Evolutionary conservation across 495 filamentous ascomycete species (phyloP), one percentile per base, ranked within the genome.

Genomic region (Rusavskia elegans): DNA sequence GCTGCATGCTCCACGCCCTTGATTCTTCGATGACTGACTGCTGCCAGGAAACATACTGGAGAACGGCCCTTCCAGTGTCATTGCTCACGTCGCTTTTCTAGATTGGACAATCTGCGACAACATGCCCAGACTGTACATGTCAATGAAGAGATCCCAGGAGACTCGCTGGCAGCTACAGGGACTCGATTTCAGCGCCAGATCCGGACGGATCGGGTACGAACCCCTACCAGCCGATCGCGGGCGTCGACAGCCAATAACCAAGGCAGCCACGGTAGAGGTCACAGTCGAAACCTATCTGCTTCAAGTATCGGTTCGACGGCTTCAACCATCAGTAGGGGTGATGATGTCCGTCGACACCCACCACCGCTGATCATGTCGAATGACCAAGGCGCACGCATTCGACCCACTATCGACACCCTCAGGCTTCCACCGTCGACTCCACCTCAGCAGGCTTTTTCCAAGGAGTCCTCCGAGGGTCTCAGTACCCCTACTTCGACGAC

Each of bases 101-200:
- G 92, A 35, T 77, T 98, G 36, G 92, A 98, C 65, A 98, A 98
- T 58, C 72, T 98, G 36, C 81, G 92, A 38, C 92, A 98, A 59
- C 92, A 98, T 69, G 93, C 92, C 16, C 93, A 95, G 61, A 98
- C 93, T 0, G 93, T 98, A 1, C 93, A 98, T 61, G 84, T 93
- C 41, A 95, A 97, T 66, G 93, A 97, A 63, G 90, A 95, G 46
- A 98, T 97, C 19, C 92, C 92, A 3, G 78, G 78, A 16, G 87
- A 94, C 64, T 97, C 93, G 8, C 75, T 97, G 11, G 93, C 92
- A 7, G 93, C 93, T 39, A 95, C 89, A 5, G 87, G 90, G 17
- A 93, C 89, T 25, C 72, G 90, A 21, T 97, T 95, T 62, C 90
- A 96, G 63, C 77, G 93, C 56, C 93, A 97, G 68, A 87, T 95